phyloP scores from a whole-genome alignment of 331 rosid genomes.

The Rhamnella rubrinervis region DNA sequence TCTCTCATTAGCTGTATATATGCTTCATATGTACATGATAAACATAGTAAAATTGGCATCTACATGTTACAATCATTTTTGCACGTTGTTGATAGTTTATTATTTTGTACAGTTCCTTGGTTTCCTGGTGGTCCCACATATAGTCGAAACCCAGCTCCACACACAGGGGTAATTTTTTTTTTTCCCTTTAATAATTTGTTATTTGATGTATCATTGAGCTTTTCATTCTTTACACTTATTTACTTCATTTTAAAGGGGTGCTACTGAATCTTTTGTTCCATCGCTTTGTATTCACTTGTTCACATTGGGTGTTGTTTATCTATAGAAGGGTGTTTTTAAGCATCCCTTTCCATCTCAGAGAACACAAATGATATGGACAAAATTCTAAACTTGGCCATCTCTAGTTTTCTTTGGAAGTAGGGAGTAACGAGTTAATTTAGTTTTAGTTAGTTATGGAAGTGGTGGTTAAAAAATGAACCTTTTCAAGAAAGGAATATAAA shows the following conservation, averaged over 20 bases:
- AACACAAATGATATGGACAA: not conserved
- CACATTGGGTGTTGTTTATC: not conserved
- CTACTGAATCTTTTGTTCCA: not conserved
- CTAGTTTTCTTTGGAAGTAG: not conserved
- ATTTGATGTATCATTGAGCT: slow-evolving; percentile 8
- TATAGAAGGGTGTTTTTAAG: not conserved
- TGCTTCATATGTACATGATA: no score
- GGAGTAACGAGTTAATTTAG: not conserved
- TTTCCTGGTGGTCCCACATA: slow-evolving; percentile 98
- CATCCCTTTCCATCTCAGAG: not conserved
- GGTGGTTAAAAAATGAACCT: not conserved
- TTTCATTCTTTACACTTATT: slow-evolving; percentile 7
- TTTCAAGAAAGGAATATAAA: no score
- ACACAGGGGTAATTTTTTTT: slow-evolving; percentile 71
- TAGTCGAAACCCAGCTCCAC: slow-evolving; percentile 89
- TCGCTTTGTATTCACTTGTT: slow-evolving; percentile 9
- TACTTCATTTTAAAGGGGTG: not conserved
- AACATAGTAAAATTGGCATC: no score
- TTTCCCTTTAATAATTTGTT: slow-evolving; percentile 22
- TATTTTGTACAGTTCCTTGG: slow-evolving; percentile 79
- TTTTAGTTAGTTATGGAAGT: not conserved
- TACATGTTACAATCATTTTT: no score
- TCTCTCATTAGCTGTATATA: no score
- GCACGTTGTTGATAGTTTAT: not conserved
- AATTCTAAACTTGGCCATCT: not conserved